Evolutionary conservation across 768 basidiomycete genomes (phyloP).

Genomic region (Panus rudis): DNA sequence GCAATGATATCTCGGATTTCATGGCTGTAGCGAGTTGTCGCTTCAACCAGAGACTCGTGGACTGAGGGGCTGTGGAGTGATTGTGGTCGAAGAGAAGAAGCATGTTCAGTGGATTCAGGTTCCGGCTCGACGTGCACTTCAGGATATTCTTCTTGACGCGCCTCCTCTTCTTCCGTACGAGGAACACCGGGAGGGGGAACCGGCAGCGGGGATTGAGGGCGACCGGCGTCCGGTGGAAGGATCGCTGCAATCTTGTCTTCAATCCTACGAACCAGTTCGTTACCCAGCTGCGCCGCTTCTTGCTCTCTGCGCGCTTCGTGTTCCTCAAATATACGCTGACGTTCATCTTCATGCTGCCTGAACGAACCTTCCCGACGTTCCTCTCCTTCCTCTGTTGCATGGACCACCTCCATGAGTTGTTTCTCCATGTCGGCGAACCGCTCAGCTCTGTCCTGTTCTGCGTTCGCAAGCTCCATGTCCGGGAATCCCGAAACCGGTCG

Average conservation of each 20-base stretch:
- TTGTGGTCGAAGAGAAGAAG: too few relatives aligned
- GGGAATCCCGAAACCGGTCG: slow-evolving; percentile 8
- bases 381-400: slow-evolving; percentile 52
- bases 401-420: slow-evolving; percentile 40
- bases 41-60: not conserved
- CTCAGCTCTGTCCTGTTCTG: slow-evolving; percentile 39
- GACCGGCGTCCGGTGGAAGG: slow-evolving; percentile 7
- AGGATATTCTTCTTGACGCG: not conserved
- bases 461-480: slow-evolving; percentile 34
- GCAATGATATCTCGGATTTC: slow-evolving; percentile 55
- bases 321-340: slow-evolving; percentile 54
- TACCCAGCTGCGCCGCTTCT: slow-evolving; percentile 45
- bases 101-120: not conserved
- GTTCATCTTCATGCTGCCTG: slow-evolving; percentile 55
- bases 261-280: slow-evolving; percentile 31
- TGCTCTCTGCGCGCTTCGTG: slow-evolving; percentile 50
- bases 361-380: slow-evolving; percentile 59
- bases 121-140: slow-evolving; percentile 1
- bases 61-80: not conserved
- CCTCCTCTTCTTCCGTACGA: not conserved
- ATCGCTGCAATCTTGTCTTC: slow-evolving; percentile 16
- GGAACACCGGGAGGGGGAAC: slow-evolving; percentile 11
- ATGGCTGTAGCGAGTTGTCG: slow-evolving; percentile 43
- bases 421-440: slow-evolving; percentile 51
- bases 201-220: slow-evolving; percentile 10